Conservation (phyloP, 179 eudicot species). For the Vitellaria paradoxa region DNA sequence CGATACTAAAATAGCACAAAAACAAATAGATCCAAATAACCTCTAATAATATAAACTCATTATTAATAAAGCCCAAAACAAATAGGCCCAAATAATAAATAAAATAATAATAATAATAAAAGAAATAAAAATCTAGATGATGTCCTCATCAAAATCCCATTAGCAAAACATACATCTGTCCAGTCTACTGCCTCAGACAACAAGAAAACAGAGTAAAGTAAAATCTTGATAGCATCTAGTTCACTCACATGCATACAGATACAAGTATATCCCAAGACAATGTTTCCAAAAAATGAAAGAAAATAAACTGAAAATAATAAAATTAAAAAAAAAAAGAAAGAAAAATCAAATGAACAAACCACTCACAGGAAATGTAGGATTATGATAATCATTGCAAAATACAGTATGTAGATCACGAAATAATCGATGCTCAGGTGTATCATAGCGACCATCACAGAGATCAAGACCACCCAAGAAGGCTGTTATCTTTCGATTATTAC, state of each 20-base stretch:
- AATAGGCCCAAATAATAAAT: too few species aligned
- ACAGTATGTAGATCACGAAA: slow-evolving; percentile 74
- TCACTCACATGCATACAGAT: background rate
- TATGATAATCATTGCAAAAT: slow-evolving; percentile 75
- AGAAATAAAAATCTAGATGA: too few species aligned
- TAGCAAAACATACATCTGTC: background rate
- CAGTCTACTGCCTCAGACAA: background rate
- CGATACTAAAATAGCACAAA: too few species aligned
- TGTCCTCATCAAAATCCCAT: too few species aligned
- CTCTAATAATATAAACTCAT: too few species aligned
- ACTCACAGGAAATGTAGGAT: slow-evolving; percentile 81
- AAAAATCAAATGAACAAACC: background rate
- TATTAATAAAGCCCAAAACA: too few species aligned
- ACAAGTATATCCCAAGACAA: background rate
- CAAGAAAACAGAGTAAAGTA: background rate
- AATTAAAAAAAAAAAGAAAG: background rate
- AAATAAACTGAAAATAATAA: too few species aligned
- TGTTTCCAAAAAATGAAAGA: background rate
- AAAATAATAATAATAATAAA: too few species aligned
- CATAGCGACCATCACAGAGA: slow-evolving; percentile 96
- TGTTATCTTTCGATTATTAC: slow-evolving; percentile 68
- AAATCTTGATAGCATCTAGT: background rate
- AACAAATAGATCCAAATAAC: too few species aligned
- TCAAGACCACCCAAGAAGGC: slow-evolving; percentile 92
- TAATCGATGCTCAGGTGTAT: slow-evolving; percentile 87